Conservation (phyloP, 1,284 basidiomycete genomes). For the Leccinum griseonigrum region DNA sequence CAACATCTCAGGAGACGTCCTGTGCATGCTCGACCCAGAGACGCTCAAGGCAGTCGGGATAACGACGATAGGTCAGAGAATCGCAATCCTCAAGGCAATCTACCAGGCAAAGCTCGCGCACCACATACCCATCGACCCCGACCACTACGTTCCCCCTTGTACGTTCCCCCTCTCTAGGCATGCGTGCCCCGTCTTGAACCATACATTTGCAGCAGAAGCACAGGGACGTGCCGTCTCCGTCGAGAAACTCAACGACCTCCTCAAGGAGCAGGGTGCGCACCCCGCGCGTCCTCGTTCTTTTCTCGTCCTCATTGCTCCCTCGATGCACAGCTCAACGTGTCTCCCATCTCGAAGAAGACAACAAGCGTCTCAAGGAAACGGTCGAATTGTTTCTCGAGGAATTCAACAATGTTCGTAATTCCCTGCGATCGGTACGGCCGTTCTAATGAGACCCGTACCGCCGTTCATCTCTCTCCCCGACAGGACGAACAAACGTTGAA, state of each 20-base stretch:
- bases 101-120: conserved; percentile 85
- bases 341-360: conserved; percentile 71
- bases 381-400: conserved; percentile 69
- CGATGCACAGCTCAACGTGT: conserved; percentile 61
- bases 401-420: conserved; percentile 38
- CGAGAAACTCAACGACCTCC: conserved; percentile 64
- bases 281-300: background rate
- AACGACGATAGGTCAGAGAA: conserved; percentile 79
- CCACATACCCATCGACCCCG: conserved; percentile 79
- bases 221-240: conserved; percentile 61
- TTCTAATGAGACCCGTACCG: background rate
- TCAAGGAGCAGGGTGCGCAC: conserved; percentile 73
- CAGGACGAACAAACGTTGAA: conserved; percentile 57
- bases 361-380: conserved; percentile 60
- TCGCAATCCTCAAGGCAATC: conserved; percentile 86
- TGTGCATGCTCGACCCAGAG: conserved; percentile 80
- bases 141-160: conserved; percentile 92
- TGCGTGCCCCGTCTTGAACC: conserved; percentile 12
- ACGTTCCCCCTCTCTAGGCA: conserved; percentile 28
- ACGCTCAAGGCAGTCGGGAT: conserved; percentile 84
- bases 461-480: conserved; percentile 14
- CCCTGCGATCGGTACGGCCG: conserved; percentile 20
- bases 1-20: conserved; percentile 85
- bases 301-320: conserved; percentile 3
- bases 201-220: conserved; percentile 52